A percentile compares a stretch with the other conserved stretches of the same genome.
These are phyloP conservation scores for Tricholoma sp. DNA, from an alignment of 768 basidiomycete genomes.

Conservation along the genomic window DNA sequence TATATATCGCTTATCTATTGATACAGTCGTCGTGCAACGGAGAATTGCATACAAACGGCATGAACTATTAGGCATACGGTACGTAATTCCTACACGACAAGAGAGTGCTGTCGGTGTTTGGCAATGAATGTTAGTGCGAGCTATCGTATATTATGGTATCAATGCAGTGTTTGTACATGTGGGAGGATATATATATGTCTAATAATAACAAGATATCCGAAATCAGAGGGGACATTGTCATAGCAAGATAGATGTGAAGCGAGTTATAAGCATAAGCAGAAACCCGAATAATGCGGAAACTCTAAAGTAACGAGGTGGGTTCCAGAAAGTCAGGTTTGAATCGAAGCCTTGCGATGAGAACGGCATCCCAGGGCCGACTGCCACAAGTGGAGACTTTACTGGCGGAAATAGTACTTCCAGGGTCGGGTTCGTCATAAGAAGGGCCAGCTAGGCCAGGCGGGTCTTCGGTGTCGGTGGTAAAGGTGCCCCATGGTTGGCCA, in stretches of 20 bases:
- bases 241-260: neutral
- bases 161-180: neutral
- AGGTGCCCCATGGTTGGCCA: constrained; percentile 71
- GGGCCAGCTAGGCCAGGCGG: constrained; percentile 39
- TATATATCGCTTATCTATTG: no score
- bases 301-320: constrained; percentile 39
- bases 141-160: neutral
- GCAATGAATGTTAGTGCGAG: neutral
- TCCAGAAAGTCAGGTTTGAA: constrained; percentile 59
- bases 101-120: neutral
- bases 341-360: constrained; percentile 58
- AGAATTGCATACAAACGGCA: no score
- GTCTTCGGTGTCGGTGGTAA: constrained; percentile 51
- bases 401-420: constrained; percentile 33
- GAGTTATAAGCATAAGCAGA: neutral
- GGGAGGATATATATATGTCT: neutral
- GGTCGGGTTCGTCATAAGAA: constrained; percentile 37
- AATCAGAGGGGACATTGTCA: neutral
- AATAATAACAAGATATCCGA: neutral
- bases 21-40: neutral
- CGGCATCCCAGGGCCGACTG: constrained; percentile 45
- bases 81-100: neutral
- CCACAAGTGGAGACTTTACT: constrained; percentile 49
- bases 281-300: neutral
- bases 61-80: neutral